Percentiles rank a stretch among this genome's conserved stretches.
Conservation (phyloP, 2,329 filamentous ascomycete genomes). For the Aspergillus felis region DNA sequence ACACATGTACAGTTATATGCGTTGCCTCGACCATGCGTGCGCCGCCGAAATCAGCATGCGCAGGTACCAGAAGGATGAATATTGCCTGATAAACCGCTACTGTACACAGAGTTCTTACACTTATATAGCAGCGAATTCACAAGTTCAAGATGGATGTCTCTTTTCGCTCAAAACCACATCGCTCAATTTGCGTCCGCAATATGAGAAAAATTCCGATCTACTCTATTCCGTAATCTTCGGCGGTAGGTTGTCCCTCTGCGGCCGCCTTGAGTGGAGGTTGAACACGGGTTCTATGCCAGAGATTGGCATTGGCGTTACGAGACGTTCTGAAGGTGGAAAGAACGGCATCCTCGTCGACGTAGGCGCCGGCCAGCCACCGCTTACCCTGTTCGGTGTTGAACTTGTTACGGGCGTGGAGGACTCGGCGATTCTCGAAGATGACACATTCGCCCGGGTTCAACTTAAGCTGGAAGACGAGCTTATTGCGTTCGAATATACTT, state of each 20-base stretch:
- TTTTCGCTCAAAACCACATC: not conserved
- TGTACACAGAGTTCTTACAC: too few species aligned
- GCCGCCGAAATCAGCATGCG: not conserved
- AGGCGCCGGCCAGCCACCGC: slow-evolving; percentile 81
- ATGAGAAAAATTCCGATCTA: not conserved
- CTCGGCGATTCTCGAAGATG: slow-evolving; percentile 82
- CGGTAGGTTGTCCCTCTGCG: not conserved
- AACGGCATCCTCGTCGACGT: slow-evolving; percentile 67
- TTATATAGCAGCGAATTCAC: not conserved
- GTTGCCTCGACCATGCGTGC: too few species aligned
- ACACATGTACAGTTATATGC: not conserved
- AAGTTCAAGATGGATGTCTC: not conserved
- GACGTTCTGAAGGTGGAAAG: slow-evolving; percentile 40
- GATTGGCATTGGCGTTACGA: not conserved
- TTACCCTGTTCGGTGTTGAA: slow-evolving; percentile 65
- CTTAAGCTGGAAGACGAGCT: slow-evolving; percentile 65
- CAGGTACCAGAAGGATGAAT: too few species aligned
- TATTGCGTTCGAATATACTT: slow-evolving; percentile 52
- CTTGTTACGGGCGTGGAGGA: slow-evolving; percentile 76
- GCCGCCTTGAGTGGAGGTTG: too few species aligned
- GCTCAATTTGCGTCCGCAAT: not conserved
- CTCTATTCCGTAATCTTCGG: not conserved
- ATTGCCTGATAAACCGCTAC: too few species aligned
- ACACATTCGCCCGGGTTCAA: slow-evolving; percentile 81
- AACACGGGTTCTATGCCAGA: not conserved